These are phyloP conservation scores for Arthrobotrys sinensis DNA, from an alignment of 2,329 filamentous ascomycete species.

Conservation along the genomic window DNA sequence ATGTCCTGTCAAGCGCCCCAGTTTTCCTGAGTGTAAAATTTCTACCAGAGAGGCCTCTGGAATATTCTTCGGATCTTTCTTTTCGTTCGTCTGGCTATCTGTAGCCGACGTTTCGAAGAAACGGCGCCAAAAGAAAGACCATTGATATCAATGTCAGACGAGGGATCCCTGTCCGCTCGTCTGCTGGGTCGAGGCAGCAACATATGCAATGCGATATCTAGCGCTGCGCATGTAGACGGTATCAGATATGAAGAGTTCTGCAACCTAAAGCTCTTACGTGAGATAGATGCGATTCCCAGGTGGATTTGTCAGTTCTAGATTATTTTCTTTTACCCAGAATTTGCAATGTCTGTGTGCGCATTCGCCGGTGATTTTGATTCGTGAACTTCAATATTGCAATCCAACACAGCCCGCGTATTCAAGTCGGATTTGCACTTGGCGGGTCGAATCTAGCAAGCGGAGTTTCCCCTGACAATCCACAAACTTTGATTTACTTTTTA, in stretches of 20 bases:
- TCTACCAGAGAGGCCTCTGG: too few relatives aligned
- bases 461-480: neutral
- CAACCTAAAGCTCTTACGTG: neutral
- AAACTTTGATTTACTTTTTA: neutral
- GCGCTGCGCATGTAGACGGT: neutral
- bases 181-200: conserved; percentile 8
- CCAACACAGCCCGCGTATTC: neutral
- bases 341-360: too few relatives aligned
- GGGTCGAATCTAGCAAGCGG: conserved; percentile 7
- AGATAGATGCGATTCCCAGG: neutral
- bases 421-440: conserved; percentile 30
- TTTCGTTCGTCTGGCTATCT: too few relatives aligned
- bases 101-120: neutral
- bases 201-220: conserved; percentile 9
- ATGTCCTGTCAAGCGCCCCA: too few relatives aligned
- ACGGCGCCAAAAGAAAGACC: too few relatives aligned
- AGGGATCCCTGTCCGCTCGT: neutral
- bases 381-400: too few relatives aligned
- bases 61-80: too few relatives aligned
- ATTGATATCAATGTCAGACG: neutral
- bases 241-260: neutral
- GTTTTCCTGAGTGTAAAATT: too few relatives aligned
- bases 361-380: too few relatives aligned
- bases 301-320: neutral
- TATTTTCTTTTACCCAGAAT: neutral